Evolutionary conservation across 805 yeast species (phyloP).

Genomic region (Wickerhamomyces bisporus): DNA sequence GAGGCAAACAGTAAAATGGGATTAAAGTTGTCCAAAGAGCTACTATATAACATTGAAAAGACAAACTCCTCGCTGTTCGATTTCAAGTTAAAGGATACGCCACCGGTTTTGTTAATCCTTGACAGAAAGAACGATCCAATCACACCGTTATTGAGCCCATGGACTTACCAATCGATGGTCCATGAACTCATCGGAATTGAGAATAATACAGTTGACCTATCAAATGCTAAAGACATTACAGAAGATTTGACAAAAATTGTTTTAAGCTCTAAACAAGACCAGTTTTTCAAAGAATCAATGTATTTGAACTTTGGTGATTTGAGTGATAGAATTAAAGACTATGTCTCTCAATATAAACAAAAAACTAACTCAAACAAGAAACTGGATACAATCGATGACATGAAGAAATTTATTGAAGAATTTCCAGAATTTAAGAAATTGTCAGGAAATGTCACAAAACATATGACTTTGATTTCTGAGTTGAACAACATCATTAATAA

Average conservation of each 20-base stretch:
- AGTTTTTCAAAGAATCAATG: conserved; percentile 76
- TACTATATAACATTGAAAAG: conserved; percentile 50
- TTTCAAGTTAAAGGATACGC: conserved; percentile 53
- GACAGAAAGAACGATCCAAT: conserved; percentile 90
- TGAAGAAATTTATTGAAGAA: conserved; percentile 85
- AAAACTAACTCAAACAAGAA: conserved; percentile 73
- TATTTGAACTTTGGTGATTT: conserved; percentile 91
- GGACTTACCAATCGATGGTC: conserved; percentile 98
- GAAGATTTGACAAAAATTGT: conserved; percentile 61
- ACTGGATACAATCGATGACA: conserved; percentile 77
- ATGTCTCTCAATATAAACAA: conserved; percentile 74
- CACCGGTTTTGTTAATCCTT: conserved; percentile 69
- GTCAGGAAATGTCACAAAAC: conserved; percentile 85
- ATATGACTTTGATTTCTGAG: conserved; percentile 85
- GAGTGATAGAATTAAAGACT: conserved; percentile 79
- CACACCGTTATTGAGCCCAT: conserved; percentile 87
- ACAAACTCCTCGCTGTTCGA: conserved; percentile 62
- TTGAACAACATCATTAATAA: conserved; percentile 67
- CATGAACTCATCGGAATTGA: conserved; percentile 83
- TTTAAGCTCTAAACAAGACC: conserved; percentile 64
- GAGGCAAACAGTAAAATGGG: conserved; percentile 67
- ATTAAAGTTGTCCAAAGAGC: conserved; percentile 62
- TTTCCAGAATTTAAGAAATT: conserved; percentile 91
- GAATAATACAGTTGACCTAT: conserved; percentile 73
- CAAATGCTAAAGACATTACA: conserved; percentile 47